A percentile compares a stretch with the other conserved stretches of the same genome.
Conservation (phyloP, 345 rosid genomes). For the Fremontodendron californicum region DNA sequence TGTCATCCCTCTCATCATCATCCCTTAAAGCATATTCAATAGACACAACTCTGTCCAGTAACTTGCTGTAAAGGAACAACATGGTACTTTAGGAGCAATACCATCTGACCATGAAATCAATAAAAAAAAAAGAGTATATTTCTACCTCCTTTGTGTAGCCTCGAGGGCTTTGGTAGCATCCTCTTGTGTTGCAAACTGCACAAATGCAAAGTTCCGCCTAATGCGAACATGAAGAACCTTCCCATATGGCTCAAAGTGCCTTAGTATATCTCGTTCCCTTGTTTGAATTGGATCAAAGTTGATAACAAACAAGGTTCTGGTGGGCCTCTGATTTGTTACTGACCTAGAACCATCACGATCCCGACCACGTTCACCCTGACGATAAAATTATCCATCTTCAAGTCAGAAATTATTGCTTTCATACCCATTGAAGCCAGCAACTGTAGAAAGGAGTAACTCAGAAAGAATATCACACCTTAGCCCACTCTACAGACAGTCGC, state of each 20-base stretch:
- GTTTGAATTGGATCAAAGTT: conserved; percentile 74
- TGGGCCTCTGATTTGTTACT: conserved; percentile 59
- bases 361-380: conserved; percentile 74
- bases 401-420: not conserved
- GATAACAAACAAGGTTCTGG: conserved; percentile 79
- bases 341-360: conserved; percentile 57
- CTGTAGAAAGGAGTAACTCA: not conserved
- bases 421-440: not conserved
- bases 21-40: conserved; percentile 62
- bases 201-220: conserved; percentile 77
- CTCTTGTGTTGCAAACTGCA: conserved; percentile 74
- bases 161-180: conserved; percentile 83
- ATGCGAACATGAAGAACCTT: conserved; percentile 67
- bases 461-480: conserved; percentile 43
- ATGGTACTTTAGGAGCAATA: not conserved
- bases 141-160: conserved; percentile 64
- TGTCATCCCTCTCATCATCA: conserved; percentile 50
- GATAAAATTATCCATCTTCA: not conserved
- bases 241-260: conserved; percentile 80
- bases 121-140: not conserved
- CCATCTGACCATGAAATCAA: not conserved
- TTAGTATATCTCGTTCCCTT: conserved; percentile 63
- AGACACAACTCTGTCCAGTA: conserved; percentile 70
- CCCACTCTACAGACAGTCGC: conserved; percentile 79
- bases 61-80: conserved; percentile 45